A percentile compares a stretch with the other conserved stretches of the same genome.
Evolutionary conservation across 768 basidiomycete genomes (phyloP).

Genomic region (Trametes maxima): DNA sequence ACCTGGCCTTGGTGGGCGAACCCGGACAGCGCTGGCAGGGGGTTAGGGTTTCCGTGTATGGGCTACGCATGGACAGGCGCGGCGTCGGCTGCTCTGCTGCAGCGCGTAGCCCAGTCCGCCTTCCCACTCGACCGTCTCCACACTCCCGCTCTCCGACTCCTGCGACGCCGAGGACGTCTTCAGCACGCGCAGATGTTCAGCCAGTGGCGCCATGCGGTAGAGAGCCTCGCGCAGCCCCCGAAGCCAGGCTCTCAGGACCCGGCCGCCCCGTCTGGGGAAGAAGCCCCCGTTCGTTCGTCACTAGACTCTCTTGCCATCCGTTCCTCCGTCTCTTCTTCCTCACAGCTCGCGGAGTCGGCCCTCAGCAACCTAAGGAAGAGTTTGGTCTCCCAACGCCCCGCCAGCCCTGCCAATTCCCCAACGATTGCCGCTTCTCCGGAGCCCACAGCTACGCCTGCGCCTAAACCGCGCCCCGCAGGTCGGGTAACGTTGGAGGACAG

Average conservation of each 20-base stretch:
- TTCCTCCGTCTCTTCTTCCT: slow-evolving; percentile 45
- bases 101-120: not conserved
- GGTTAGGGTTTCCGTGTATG: slow-evolving; percentile 21
- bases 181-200: slow-evolving; percentile 58
- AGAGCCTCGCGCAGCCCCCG: slow-evolving; percentile 58
- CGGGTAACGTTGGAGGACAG: slow-evolving; percentile 77
- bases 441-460: slow-evolving; percentile 20
- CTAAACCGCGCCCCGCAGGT: slow-evolving; percentile 22
- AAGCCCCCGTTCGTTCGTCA: slow-evolving; percentile 30
- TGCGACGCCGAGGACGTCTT: too few relatives aligned
- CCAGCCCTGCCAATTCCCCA: slow-evolving; percentile 40
- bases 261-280: slow-evolving; percentile 20
- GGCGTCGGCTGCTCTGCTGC: not conserved
- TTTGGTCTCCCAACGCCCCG: slow-evolving; percentile 52
- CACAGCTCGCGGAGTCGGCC: slow-evolving; percentile 65
- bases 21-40: not conserved
- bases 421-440: slow-evolving; percentile 32
- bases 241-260: slow-evolving; percentile 36
- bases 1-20: slow-evolving; percentile 11
- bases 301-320: slow-evolving; percentile 22
- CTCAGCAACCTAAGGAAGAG: slow-evolving; percentile 66
- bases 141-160: not conserved
- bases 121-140: not conserved
- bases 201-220: slow-evolving; percentile 72
- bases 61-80: not conserved